Base-by-base conservation (phyloP, 345 rosid genomes). In the Eucalyptus victrix region DNA sequence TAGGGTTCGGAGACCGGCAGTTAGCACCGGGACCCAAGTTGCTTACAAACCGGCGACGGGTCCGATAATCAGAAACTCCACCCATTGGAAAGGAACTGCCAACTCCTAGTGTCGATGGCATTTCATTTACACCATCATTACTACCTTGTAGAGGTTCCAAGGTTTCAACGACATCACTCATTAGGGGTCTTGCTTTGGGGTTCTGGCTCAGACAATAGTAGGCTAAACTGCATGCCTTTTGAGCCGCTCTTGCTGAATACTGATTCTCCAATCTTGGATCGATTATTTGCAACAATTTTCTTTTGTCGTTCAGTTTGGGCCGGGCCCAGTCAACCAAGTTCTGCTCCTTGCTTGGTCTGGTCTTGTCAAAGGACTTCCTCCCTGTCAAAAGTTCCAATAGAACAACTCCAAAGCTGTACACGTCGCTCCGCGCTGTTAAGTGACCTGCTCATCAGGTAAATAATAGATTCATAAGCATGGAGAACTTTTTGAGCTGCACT, bases 251-350 rank as follows among this genome's bases (percentile, higher is more conserved):
- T 87, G 95, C 96, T 6, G 98, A 96, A 93, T 98, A 97, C 91
- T 97, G 99, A 89, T 93, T 93, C 91, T 96, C 97, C 93, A 97
- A 92, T 92, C 97, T 94, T 32, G 97, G 99, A 93, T 98, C 99
- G 51, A 97, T 94, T 93, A 98, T 96, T 90, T 95, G 99, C 89
- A 97, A 94, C 88, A 97, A 87, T 86, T 96, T 97, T 91, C 97
- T 94, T 94, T 97, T 97, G 92, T 97, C 99, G 37, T 97, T 97
- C 91, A 98, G 93, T 92, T 98, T 96, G 13, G 99, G 99, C 86
- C 99, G 95, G 37, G 99, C 99, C 99, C 99, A 98, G 90, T 97
- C 99, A 60, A 97, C 99, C 92, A 98, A 90, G 92, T 96, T 98
- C 93, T 98, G 99, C 92, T 98, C 98, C 95, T 92, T 98, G 95